Percentiles rank a stretch among this genome's conserved stretches.
phyloP scores from a whole-genome alignment of 768 basidiomycete species.

The Rhizopogon vinicolor region DNA sequence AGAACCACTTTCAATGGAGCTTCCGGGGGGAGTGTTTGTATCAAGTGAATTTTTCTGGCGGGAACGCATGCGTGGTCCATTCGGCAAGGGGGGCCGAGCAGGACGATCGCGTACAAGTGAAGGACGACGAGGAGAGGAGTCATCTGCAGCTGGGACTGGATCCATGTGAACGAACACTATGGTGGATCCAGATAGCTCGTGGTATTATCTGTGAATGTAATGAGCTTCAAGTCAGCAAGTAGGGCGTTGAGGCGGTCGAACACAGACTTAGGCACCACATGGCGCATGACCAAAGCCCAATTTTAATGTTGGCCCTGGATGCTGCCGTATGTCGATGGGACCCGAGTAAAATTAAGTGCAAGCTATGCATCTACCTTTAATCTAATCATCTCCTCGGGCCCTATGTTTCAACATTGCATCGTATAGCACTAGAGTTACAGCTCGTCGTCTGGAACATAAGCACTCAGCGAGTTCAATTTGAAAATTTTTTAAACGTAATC shows the following conservation, averaged over 20 bases:
- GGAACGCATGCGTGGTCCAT: conserved; percentile 18
- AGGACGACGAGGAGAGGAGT: conserved; percentile 4
- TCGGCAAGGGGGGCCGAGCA: conserved; percentile 9
- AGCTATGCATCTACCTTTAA: not conserved
- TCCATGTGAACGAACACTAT: conserved; percentile 8
- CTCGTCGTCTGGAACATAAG: no score
- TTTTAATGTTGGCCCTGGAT: not conserved
- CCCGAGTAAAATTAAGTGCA: not conserved
- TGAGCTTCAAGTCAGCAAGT: not conserved
- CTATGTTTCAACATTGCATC: no score
- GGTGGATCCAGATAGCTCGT: not conserved
- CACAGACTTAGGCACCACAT: conserved; percentile 1
- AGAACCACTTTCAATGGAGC: conserved; percentile 6
- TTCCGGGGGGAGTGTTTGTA: conserved; percentile 1
- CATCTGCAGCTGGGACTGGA: conserved; percentile 7
- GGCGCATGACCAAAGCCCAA: conserved; percentile 5
- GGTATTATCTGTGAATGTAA: not conserved
- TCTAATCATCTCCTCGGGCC: not conserved
- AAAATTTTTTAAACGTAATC: no score
- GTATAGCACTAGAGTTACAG: not conserved
- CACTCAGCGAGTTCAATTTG: no score
- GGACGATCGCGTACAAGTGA: conserved; percentile 20
- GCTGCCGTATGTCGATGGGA: not conserved
- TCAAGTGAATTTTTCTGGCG: conserved; percentile 12
- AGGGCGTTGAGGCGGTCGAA: not conserved